Percentiles rank a stretch among this genome's conserved stretches.
These are phyloP conservation scores for Cyanidiococcus yangmingshanensis DNA, from an alignment of 23 red algal genomes.

Conservation along the genomic window DNA sequence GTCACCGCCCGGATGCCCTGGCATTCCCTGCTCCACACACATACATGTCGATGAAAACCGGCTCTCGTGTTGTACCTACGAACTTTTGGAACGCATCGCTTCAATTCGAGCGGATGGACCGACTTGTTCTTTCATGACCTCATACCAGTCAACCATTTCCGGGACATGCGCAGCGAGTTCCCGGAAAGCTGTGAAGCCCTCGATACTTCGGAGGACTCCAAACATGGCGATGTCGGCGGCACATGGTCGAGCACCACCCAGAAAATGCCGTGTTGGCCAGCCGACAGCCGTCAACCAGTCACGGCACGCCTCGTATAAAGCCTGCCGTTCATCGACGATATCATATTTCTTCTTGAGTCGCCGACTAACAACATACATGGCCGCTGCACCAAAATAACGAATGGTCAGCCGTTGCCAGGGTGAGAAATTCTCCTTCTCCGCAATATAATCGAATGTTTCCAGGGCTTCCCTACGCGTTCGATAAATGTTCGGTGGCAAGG, in stretches of 20 bases:
- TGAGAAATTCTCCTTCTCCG: constrained; percentile 64
- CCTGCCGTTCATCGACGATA: constrained; percentile 70
- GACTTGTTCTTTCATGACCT: constrained; percentile 47
- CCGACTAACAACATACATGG: constrained; percentile 80
- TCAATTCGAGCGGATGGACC: constrained; percentile 27
- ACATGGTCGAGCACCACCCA: constrained; percentile 48
- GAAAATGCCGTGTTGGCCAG: constrained; percentile 35
- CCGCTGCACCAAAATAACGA: constrained; percentile 63
- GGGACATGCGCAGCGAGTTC: constrained; percentile 42
- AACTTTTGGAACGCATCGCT: background rate
- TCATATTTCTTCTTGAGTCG: constrained; percentile 92
- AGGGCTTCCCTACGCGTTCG: constrained; percentile 57
- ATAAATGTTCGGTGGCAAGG: constrained; percentile 96
- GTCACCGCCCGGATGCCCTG: background rate
- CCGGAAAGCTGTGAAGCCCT: constrained; percentile 56
- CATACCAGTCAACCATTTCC: constrained; percentile 56
- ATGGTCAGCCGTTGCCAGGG: constrained; percentile 50
- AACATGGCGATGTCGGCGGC: constrained; percentile 74
- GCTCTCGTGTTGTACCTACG: background rate
- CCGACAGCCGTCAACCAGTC: constrained; percentile 49
- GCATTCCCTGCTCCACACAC: background rate
- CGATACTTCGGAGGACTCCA: constrained; percentile 75
- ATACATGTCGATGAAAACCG: background rate
- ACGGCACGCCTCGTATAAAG: constrained; percentile 45
- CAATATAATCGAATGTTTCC: constrained; percentile 86